Evolutionary conservation across 768 basidiomycete genomes (phyloP).

Genomic region (Tulasnella sp.): DNA sequence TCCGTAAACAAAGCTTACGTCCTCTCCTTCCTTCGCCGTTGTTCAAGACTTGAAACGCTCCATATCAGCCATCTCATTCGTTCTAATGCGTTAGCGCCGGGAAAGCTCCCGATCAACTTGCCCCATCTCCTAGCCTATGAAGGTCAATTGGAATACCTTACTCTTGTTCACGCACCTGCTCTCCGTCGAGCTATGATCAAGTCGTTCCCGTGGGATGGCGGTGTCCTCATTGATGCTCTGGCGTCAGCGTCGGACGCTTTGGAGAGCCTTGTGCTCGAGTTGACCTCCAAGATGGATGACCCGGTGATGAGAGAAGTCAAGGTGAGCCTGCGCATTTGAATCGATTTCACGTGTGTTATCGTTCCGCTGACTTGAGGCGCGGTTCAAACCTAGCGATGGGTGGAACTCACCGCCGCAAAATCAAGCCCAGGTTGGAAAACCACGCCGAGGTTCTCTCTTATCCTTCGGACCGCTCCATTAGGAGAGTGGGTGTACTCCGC

Average conservation of each 20-base stretch:
- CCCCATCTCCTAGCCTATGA: too few relatives aligned
- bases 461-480: background rate
- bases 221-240: background rate
- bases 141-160: too few relatives aligned
- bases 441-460: background rate
- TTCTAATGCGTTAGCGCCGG: too few relatives aligned
- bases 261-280: background rate
- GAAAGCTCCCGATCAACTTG: too few relatives aligned
- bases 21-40: too few relatives aligned
- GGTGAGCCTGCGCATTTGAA: background rate
- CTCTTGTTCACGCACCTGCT: too few relatives aligned
- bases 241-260: background rate
- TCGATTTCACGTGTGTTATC: background rate
- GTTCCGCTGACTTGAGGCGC: background rate
- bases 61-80: too few relatives aligned
- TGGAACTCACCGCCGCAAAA: background rate
- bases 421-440: background rate
- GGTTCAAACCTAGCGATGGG: background rate
- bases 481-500: background rate
- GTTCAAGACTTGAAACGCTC: too few relatives aligned
- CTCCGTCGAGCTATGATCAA: too few relatives aligned
- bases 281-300: background rate
- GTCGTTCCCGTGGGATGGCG: background rate
- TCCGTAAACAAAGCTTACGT: too few relatives aligned
- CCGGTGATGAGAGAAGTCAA: background rate